Base-by-base conservation (phyloP, 2,329 filamentous ascomycete genomes). In the Dactylonectria estremocensis region DNA sequence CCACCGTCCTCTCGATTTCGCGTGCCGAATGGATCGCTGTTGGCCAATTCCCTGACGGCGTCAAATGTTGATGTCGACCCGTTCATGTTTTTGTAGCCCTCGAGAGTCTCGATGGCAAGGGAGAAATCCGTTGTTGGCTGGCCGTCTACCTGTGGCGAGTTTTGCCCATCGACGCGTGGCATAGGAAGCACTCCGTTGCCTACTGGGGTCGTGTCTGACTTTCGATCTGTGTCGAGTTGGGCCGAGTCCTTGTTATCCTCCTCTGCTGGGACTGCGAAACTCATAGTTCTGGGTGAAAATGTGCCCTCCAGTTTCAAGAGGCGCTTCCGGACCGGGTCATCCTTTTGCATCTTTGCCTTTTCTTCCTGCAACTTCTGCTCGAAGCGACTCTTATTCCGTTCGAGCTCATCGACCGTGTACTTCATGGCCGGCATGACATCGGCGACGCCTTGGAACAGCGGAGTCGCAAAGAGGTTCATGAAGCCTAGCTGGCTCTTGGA, bases 381-480 rank as follows among this genome's bases (percentile, higher is more conserved):
- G 87, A 97, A 98, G 6, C 91, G 85, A 2, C 83, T 81, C 79
- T 92, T 93, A 80, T 98, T 98, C 65, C 83, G 83, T 57, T 93
- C 86, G 24, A 98, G 91, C 80, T 97, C 94, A 28, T 93, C 89
- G 13, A 97, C 91, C 13, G 92, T 93, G 80, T 97, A 98, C 57
- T 87, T 85, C 90, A 98, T 93, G 22, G 89, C 89, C 2, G 96
- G 95, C 76, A 98, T 88, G 40, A 98, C 89, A 74, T 97, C 93
- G 33, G 93, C 91, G 8, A 98, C 92, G 8, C 93, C 93, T 77
- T 95, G 91, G 78, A 99, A 99, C 0, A 99, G 87, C 1, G 96
- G 96, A 55, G 95, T 90, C 16, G 95, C 96, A 79, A 98, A 98
- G 75, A 98, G 89, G 72, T 94, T 96, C 93, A 98, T 98, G 82